Evolutionary conservation across 2,329 filamentous ascomycete species (phyloP).

Genomic region (Exophiala sp.): DNA sequence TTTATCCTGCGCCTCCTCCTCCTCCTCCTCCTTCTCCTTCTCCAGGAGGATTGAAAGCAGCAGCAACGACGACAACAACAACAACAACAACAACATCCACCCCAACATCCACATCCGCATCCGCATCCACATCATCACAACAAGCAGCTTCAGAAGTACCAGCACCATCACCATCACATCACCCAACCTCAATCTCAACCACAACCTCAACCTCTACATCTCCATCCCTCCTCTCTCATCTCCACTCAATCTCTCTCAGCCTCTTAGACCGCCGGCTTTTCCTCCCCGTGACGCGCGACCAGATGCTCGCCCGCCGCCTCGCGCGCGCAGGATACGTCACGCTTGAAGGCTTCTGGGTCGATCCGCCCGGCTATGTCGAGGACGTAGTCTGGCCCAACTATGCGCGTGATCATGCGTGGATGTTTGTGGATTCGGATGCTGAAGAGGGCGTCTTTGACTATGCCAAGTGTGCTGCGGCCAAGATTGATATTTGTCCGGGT

Average conservation of each 20-base stretch:
- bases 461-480: constrained; percentile 1
- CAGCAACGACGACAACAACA: background rate
- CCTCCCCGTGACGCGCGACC: constrained; percentile 59
- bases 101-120: background rate
- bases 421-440: constrained; percentile 42
- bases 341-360: constrained; percentile 81
- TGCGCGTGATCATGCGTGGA: constrained; percentile 69
- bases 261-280: constrained; percentile 73
- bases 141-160: background rate
- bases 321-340: constrained; percentile 45
- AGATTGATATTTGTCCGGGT: constrained; percentile 35
- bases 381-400: constrained; percentile 96
- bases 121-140: background rate
- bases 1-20: constrained; percentile 55
- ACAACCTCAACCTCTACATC: background rate
- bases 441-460: constrained; percentile 37
- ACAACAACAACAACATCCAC: constrained; percentile 21
- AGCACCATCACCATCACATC: background rate
- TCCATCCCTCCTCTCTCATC: background rate
- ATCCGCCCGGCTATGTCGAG: constrained; percentile 91
- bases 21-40: no score
- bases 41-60: no score
- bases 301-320: constrained; percentile 39
- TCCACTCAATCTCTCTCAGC: constrained; percentile 29
- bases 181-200: background rate